These are phyloP conservation scores for Vaccinium corymbosum DNA, from an alignment of 148 eudicot genomes.

Conservation along the genomic window DNA sequence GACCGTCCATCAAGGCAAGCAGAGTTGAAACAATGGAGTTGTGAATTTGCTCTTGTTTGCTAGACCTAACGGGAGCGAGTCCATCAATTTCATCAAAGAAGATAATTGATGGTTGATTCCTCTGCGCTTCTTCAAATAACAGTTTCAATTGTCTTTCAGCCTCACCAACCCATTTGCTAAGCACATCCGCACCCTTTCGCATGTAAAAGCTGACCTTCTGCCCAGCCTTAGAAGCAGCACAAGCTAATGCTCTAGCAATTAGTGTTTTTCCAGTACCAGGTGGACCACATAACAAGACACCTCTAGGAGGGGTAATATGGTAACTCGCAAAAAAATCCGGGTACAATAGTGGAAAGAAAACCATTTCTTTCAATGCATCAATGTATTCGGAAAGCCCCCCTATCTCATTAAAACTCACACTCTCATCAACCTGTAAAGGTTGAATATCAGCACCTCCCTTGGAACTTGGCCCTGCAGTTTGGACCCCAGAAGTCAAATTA, in stretches of 20 bases:
- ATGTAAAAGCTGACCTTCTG: constrained; percentile 99
- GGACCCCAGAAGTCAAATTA: constrained; percentile 66
- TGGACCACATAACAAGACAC: constrained; percentile 96
- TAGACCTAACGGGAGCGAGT: constrained; percentile 97
- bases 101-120: constrained; percentile 94
- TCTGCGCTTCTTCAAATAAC: constrained; percentile 97
- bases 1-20: constrained; percentile 99
- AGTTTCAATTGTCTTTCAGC: constrained; percentile 94
- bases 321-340: constrained; percentile 97
- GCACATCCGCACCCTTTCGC: constrained; percentile 99
- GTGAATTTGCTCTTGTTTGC: constrained; percentile 99
- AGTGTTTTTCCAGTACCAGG: constrained; percentile 98
- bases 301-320: constrained; percentile 96
- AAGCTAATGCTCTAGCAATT: constrained; percentile 92
- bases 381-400: constrained; percentile 95
- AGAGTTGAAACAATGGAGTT: constrained; percentile 97
- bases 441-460: constrained; percentile 99
- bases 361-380: constrained; percentile 97
- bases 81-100: constrained; percentile 99
- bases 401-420: constrained; percentile 86
- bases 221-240: constrained; percentile 99
- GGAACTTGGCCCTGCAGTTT: constrained; percentile 99
- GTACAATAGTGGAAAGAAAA: constrained; percentile 89
- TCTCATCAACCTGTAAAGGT: constrained; percentile 91
- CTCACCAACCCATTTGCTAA: constrained; percentile 99